These are phyloP conservation scores for Salvia miltiorrhiza DNA, from an alignment of 257 asterid genomes.

Conservation along the genomic window DNA sequence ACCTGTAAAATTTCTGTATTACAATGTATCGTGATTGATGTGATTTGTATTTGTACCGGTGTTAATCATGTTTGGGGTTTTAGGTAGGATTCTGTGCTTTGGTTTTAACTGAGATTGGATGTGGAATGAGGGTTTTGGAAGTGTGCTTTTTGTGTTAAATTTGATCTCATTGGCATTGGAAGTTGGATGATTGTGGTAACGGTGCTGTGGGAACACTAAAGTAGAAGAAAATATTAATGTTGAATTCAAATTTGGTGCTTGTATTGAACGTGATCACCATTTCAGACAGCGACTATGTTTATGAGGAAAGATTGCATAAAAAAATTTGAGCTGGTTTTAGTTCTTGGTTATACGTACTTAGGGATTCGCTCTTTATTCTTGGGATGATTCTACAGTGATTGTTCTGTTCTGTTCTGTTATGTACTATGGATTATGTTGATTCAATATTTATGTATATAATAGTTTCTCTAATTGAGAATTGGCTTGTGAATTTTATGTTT, in stretches of 20 bases:
- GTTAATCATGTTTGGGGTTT: background rate
- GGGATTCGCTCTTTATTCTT: background rate
- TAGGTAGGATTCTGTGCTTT: background rate
- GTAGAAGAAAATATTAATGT: background rate
- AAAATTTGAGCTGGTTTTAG: background rate
- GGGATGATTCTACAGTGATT: background rate
- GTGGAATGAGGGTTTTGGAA: constrained; percentile 14
- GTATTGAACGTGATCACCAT: background rate
- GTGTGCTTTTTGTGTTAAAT: background rate
- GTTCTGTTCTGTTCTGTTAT: constrained; percentile 1
- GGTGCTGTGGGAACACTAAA: background rate
- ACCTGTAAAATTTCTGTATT: constrained; percentile 41
- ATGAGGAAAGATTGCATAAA: background rate
- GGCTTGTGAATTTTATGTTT: too few relatives aligned
- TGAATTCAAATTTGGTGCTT: background rate
- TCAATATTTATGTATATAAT: background rate
- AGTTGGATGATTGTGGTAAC: background rate
- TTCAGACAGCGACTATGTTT: background rate
- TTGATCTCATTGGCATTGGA: constrained; percentile 4
- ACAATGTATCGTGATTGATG: background rate
- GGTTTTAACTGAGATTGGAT: background rate
- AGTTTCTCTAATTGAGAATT: too few relatives aligned
- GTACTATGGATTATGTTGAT: background rate
- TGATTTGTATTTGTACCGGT: background rate
- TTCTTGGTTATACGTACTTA: background rate